Percentiles rank a stretch among this genome's conserved stretches.
phyloP scores from a whole-genome alignment of 768 basidiomycete species.

The Xerocomus brunneocitrinus region DNA sequence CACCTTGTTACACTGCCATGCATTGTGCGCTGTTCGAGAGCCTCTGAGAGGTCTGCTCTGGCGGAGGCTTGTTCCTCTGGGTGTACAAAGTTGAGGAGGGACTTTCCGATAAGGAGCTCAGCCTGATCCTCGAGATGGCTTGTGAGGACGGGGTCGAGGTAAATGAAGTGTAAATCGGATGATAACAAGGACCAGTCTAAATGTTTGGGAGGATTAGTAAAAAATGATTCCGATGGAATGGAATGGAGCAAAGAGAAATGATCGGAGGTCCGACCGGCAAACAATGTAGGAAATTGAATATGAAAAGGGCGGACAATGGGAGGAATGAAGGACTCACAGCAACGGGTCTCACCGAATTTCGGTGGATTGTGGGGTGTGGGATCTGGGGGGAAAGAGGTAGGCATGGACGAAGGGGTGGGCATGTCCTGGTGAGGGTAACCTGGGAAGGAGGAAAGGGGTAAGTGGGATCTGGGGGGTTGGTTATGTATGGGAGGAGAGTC shows the following conservation, averaged over 20 bases:
- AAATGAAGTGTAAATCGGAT: slow-evolving; percentile 72
- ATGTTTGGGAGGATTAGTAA: slow-evolving; percentile 13
- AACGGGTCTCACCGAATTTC: slow-evolving; percentile 67
- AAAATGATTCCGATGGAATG: slow-evolving; percentile 12
- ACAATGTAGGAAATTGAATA: slow-evolving; percentile 6
- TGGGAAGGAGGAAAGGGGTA: slow-evolving; percentile 37
- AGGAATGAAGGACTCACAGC: slow-evolving; percentile 50
- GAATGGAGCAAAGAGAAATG: slow-evolving; percentile 11
- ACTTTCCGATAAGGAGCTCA: slow-evolving; percentile 60
- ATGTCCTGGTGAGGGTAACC: slow-evolving; percentile 31
- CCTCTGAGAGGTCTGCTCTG: slow-evolving; percentile 65
- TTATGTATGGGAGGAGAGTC: slow-evolving; percentile 30
- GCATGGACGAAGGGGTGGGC: slow-evolving; percentile 26
- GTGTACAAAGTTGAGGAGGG: slow-evolving; percentile 74
- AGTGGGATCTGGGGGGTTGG: slow-evolving; percentile 31
- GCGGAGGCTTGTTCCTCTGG: slow-evolving; percentile 80
- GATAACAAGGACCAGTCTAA: slow-evolving; percentile 81
- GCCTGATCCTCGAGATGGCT: slow-evolving; percentile 71
- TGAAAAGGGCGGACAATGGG: slow-evolving; percentile 1
- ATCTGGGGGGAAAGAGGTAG: slow-evolving; percentile 33
- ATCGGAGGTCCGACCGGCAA: slow-evolving; percentile 21
- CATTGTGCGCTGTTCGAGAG: slow-evolving; percentile 67
- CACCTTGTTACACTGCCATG: slow-evolving; percentile 83
- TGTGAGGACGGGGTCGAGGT: slow-evolving; percentile 76
- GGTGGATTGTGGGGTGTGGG: slow-evolving; percentile 38